Evolutionary conservation across 2,329 filamentous ascomycete species (phyloP).

Genomic region (Colletotrichum lentis): DNA sequence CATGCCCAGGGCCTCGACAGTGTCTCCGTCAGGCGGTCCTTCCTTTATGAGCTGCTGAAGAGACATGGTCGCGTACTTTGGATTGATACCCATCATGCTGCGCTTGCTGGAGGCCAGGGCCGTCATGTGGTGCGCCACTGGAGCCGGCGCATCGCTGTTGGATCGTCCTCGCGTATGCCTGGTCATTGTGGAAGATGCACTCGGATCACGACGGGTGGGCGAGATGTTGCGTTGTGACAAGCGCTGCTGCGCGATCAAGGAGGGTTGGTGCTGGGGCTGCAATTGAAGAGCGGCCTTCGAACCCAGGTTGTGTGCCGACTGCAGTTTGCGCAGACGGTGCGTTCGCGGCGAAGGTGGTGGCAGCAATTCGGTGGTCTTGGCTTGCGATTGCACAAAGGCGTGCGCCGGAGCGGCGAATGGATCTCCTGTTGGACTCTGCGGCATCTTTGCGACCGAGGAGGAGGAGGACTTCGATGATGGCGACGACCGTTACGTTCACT

Average conservation of each 20-base stretch:
- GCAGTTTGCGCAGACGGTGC: slow-evolving; percentile 75
- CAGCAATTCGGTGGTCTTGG: slow-evolving; percentile 56
- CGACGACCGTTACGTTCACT: slow-evolving; percentile 15
- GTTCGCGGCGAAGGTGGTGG: slow-evolving; percentile 69
- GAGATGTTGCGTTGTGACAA: slow-evolving; percentile 52
- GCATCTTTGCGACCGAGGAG: slow-evolving; percentile 31
- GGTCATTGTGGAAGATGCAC: slow-evolving; percentile 43
- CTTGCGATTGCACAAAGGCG: slow-evolving; percentile 38
- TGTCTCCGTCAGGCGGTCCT: slow-evolving; percentile 77
- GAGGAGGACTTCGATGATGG: background rate
- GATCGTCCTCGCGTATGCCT: slow-evolving; percentile 69
- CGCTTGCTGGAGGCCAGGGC: slow-evolving; percentile 49
- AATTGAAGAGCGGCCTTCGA: slow-evolving; percentile 57
- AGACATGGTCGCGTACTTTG: slow-evolving; percentile 61
- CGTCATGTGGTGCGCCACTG: slow-evolving; percentile 50
- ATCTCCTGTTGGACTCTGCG: slow-evolving; percentile 47
- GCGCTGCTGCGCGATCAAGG: slow-evolving; percentile 71
- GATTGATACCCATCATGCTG: slow-evolving; percentile 47
- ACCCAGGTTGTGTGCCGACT: slow-evolving; percentile 77
- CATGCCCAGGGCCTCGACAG: slow-evolving; percentile 68
- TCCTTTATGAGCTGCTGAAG: slow-evolving; percentile 82
- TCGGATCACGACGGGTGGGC: slow-evolving; percentile 36
- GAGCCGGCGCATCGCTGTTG: slow-evolving; percentile 73
- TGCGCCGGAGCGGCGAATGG: slow-evolving; percentile 41
- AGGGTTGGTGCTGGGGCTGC: slow-evolving; percentile 46